These are phyloP conservation scores for Leishmania aethiopica DNA, from an alignment of 208 protist species.

Conservation along the genomic window DNA sequence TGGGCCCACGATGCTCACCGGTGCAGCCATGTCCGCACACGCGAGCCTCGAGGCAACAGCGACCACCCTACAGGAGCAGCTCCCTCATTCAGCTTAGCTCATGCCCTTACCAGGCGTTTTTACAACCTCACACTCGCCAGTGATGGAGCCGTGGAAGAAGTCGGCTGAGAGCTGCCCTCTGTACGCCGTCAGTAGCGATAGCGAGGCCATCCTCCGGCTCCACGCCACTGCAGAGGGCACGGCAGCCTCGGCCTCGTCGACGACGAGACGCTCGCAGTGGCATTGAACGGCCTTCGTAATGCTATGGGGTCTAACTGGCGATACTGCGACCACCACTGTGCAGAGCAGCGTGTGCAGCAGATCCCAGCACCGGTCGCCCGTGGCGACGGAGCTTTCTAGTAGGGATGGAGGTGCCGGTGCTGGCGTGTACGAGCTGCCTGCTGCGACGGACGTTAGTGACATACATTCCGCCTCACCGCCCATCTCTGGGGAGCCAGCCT, in stretches of 20 bases:
- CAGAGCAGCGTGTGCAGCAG: neutral
- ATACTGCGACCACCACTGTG: neutral
- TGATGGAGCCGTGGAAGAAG: neutral
- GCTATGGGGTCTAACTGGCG: neutral
- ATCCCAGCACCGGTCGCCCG: neutral
- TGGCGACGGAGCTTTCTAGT: conserved; percentile 21
- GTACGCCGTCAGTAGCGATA: conserved; percentile 1
- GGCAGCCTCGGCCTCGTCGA: neutral
- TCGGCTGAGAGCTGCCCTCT: conserved; percentile 9
- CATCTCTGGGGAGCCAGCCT: conserved; percentile 11
- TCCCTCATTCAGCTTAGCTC: conserved; percentile 3
- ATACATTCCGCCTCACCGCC: neutral
- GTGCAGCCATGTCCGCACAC: neutral
- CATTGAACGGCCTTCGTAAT: neutral
- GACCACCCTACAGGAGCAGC: conserved; percentile 10
- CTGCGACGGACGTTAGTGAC: neutral
- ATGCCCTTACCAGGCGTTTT: neutral
- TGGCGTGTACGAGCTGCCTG: conserved; percentile 8
- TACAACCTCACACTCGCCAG: neutral
- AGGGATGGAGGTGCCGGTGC: conserved; percentile 5
- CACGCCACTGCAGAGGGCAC: neutral
- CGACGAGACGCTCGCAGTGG: neutral
- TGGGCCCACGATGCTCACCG: neutral
- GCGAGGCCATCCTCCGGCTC: neutral
- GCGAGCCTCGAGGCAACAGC: conserved; percentile 1